Base-by-base conservation (phyloP, 2,329 filamentous ascomycete species). In the Colletotrichum lupini region DNA sequence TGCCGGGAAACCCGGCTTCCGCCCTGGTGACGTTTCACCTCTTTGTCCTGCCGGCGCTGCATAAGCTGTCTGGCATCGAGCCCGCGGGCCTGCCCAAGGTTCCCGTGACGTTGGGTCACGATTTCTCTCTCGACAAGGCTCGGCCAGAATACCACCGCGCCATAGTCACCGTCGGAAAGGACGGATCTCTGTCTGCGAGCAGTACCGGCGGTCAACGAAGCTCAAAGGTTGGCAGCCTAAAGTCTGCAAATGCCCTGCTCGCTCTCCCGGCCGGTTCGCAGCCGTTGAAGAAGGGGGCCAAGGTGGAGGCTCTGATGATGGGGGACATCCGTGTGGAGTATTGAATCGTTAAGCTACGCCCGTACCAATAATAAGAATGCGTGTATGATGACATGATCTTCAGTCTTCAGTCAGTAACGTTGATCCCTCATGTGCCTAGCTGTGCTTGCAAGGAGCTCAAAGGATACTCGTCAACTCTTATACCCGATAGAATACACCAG, bases 191-290 rank as follows among this genome's bases (percentile, higher is more conserved):
- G 60, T 86, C 90, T 73, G 97, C 95, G 0, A 90, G 85, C 35
- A 98, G 95, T 79, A 99, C 97, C 0, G 97, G 97, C 6, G 92
- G 93, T 3, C 97, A 99, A 85, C 88, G 97, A 64, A 98, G 96
- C 81, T 97, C 94, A 19, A 90, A 92, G 74, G 95, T 99, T 2
- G 95, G 95, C 0, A 98, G 96, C 82, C 87, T 98, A 77, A 94
- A 92, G 74, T 92, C 93, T 24, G 96, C 97, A 3, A 99, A 99
- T 85, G 95, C 93, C 4, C 83, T 99, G 77, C 83, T 98, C 28
- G 94, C 93, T 77, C 84, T 97, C 83, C 93, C 93, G 0, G 86
- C 88, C 46, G 90, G 90, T 2, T 86, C 91, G 42, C 91, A 90
- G 6, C 86, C 86, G n/a, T 79, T 95, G 68, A 87, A 85, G 59